Conservation (phyloP, 805 yeast species). For the Saccharomyces mikatae region DNA sequence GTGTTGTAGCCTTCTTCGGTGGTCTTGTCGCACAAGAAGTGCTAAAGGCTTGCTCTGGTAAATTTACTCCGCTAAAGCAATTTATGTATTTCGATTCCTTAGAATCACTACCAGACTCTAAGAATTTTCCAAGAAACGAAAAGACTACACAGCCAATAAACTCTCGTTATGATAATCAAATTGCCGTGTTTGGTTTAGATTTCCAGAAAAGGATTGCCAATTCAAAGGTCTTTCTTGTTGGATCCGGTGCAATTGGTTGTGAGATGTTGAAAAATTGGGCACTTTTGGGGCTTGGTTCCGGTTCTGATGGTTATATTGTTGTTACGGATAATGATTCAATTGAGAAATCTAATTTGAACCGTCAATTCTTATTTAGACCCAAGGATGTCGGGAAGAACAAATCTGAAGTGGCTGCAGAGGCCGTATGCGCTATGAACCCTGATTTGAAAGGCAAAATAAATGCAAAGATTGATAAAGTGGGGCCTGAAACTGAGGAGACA, state of each 20-base stretch:
- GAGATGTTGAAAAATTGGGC: conserved; percentile 99
- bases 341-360: conserved; percentile 90
- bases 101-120: conserved; percentile 71
- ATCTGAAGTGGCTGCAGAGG: conserved; percentile 82
- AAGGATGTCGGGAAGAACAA: conserved; percentile 88
- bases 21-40: conserved; percentile 96
- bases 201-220: conserved; percentile 70
- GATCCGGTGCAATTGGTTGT: conserved; percentile 98
- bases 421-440: conserved; percentile 81
- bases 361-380: conserved; percentile 93
- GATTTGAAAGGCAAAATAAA: conserved; percentile 70
- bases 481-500: conserved; percentile 82
- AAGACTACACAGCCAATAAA: conserved; percentile 68
- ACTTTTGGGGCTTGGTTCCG: conserved; percentile 88
- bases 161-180: conserved; percentile 88
- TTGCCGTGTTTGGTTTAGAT: conserved; percentile 83
- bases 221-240: conserved; percentile 81
- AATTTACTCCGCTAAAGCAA: conserved; percentile 89
- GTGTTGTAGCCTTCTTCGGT: conserved; percentile 81
- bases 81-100: conserved; percentile 88
- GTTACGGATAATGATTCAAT: conserved; percentile 93
- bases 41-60: conserved; percentile 88
- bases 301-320: conserved; percentile 73
- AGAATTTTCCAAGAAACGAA: conserved; percentile 52
- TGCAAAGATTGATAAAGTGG: conserved; percentile 78